phyloP scores from a whole-genome alignment of 2,329 filamentous ascomycete genomes.

The Talaromyces islandicus region DNA sequence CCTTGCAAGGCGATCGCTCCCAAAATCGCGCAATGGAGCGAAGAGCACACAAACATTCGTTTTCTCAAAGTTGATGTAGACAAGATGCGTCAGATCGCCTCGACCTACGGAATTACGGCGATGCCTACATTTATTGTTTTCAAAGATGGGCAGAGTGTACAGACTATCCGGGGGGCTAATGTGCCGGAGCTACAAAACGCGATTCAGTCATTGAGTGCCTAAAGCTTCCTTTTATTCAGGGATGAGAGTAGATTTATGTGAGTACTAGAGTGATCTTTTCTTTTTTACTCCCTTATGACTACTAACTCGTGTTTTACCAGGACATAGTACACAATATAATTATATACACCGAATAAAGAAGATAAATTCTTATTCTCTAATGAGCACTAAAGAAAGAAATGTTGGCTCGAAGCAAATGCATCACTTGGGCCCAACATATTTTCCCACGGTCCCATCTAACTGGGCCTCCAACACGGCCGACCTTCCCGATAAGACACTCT shows the following conservation, averaged over 20 bases:
- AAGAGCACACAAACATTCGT: constrained; percentile 43
- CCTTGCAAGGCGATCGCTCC: constrained; percentile 72
- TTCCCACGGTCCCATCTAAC: constrained; percentile 51
- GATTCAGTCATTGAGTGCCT: constrained; percentile 13
- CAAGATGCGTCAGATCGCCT: constrained; percentile 44
- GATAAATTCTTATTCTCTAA: neutral
- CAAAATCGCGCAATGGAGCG: constrained; percentile 51
- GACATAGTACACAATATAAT: neutral
- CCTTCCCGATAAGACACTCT: constrained; percentile 50
- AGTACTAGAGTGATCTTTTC: neutral
- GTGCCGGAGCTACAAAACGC: constrained; percentile 52
- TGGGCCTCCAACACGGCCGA: constrained; percentile 60
- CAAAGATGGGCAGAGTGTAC: constrained; percentile 31
- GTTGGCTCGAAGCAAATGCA: neutral
- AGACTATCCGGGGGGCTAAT: constrained; percentile 56
- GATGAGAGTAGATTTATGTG: neutral
- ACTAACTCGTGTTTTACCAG: neutral
- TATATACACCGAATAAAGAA: neutral
- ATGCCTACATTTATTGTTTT: constrained; percentile 38
- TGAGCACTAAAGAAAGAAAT: neutral
- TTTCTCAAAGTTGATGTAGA: constrained; percentile 55
- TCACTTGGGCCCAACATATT: constrained; percentile 34
- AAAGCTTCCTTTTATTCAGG: neutral
- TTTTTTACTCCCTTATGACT: neutral
- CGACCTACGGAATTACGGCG: constrained; percentile 45